Evolutionary conservation across 306 rosid genomes (phyloP).

Genomic region (Luffa acutangula): DNA sequence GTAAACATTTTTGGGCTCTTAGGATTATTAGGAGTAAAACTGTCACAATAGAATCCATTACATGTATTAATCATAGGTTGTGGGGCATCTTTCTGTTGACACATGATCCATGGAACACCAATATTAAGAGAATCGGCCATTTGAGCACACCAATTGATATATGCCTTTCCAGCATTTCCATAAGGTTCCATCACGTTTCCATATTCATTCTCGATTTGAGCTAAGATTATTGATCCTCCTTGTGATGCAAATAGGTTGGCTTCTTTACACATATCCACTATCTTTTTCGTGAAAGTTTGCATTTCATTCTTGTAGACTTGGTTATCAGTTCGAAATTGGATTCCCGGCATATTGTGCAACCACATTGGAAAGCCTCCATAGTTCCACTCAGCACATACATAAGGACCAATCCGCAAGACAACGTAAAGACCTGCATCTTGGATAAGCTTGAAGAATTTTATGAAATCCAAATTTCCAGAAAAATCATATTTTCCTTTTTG

Average conservation of each 20-base stretch:
- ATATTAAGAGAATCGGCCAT: slow-evolving; percentile 69
- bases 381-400: slow-evolving; percentile 59
- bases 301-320: slow-evolving; percentile 64
- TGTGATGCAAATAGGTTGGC: slow-evolving; percentile 61
- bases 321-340: slow-evolving; percentile 53
- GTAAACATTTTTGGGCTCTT: slow-evolving; percentile 67
- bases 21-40: slow-evolving; percentile 68
- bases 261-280: slow-evolving; percentile 50
- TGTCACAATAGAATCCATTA: slow-evolving; percentile 71
- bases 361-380: slow-evolving; percentile 78
- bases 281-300: slow-evolving; percentile 54
- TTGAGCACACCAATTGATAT: slow-evolving; percentile 61
- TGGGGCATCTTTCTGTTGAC: slow-evolving; percentile 78
- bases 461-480: slow-evolving; percentile 44
- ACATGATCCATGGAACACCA: slow-evolving; percentile 79
- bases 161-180: slow-evolving; percentile 18
- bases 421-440: slow-evolving; percentile 63
- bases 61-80: slow-evolving; percentile 78
- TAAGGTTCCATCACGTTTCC: slow-evolving; percentile 44
- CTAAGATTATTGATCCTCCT: slow-evolving; percentile 80
- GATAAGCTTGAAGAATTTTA: slow-evolving; percentile 50
- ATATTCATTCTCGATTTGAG: slow-evolving; percentile 83
- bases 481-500: slow-evolving; percentile 35
- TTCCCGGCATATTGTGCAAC: slow-evolving; percentile 58
- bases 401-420: slow-evolving; percentile 76